These are phyloP conservation scores for Escallonia herrerae DNA, from an alignment of 129 eudicot species.

Conservation along the genomic window DNA sequence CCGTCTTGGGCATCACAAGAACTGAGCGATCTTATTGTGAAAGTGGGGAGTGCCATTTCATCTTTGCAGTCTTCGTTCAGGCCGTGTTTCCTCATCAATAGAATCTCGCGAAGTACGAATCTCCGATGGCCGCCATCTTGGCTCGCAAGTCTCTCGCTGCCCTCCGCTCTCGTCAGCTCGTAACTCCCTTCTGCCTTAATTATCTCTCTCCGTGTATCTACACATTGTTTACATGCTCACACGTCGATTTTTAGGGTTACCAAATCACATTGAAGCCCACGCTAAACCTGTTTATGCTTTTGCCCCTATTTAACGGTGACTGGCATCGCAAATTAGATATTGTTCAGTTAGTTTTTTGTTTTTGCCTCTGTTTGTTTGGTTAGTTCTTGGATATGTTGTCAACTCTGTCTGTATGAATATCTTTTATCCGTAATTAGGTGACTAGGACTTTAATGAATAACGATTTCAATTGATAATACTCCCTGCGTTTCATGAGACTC, in stretches of 20 bases:
- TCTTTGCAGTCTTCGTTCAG: too few species aligned
- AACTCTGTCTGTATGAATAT: too few species aligned
- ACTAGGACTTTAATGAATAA: too few species aligned
- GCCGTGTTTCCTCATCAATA: slow-evolving; percentile 1
- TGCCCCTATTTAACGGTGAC: too few species aligned
- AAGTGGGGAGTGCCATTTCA: too few species aligned
- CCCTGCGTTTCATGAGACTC: too few species aligned
- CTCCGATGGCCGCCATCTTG: slow-evolving; percentile 63
- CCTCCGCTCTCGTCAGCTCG: slow-evolving; percentile 72
- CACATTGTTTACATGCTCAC: not conserved
- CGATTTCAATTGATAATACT: too few species aligned
- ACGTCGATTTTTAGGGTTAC: not conserved
- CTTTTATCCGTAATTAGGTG: too few species aligned
- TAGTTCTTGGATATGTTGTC: too few species aligned
- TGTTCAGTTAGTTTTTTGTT: too few species aligned
- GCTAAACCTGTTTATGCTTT: too few species aligned
- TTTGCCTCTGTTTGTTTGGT: too few species aligned
- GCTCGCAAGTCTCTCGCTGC: slow-evolving; percentile 78
- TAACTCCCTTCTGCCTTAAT: slow-evolving; percentile 15
- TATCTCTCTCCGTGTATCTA: not conserved
- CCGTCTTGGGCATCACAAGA: not conserved
- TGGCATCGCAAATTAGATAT: not conserved
- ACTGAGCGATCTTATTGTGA: not conserved
- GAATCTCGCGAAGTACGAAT: slow-evolving; percentile 12
- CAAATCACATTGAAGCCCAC: not conserved